Evolutionary conservation across 331 rosid species (phyloP).

Genomic region (Stylosanthes scabra): DNA sequence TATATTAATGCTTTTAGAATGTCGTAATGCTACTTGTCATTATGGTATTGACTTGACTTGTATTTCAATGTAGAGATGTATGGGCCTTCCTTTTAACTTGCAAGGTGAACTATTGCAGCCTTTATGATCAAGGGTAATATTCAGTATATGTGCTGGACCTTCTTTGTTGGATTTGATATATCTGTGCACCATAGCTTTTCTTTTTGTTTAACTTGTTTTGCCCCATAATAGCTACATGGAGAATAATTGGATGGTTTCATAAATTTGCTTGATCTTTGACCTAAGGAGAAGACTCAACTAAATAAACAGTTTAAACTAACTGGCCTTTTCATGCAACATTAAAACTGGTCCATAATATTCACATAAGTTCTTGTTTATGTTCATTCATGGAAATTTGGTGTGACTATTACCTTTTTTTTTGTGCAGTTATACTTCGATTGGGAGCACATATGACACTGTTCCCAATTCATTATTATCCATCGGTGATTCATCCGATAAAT

Average conservation of each 20-base stretch:
- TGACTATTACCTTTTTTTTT: slow-evolving; percentile 38
- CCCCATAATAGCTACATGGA: slow-evolving; percentile 9
- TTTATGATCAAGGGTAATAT: slow-evolving; percentile 95
- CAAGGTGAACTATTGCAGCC: slow-evolving; percentile 92
- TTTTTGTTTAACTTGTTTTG: not conserved
- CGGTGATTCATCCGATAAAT: slow-evolving; percentile 54
- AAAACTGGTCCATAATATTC: slow-evolving; percentile 29
- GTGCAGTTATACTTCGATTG: slow-evolving; percentile 91
- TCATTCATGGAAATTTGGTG: slow-evolving; percentile 27
- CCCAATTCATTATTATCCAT: slow-evolving; percentile 77
- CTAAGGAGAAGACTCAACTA: slow-evolving; percentile 6
- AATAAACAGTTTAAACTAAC: slow-evolving; percentile 9
- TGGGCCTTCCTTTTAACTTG: slow-evolving; percentile 93
- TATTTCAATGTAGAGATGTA: slow-evolving; percentile 75
- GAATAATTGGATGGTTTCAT: slow-evolving; percentile 26
- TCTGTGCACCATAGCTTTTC: slow-evolving; percentile 14
- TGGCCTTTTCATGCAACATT: slow-evolving; percentile 8
- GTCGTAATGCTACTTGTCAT: slow-evolving; percentile 29
- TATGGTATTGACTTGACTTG: slow-evolving; percentile 40
- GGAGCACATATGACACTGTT: slow-evolving; percentile 86
- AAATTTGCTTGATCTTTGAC: slow-evolving; percentile 17
- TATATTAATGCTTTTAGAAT: slow-evolving; percentile 22
- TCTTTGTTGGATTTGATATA: slow-evolving; percentile 6
- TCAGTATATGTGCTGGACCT: slow-evolving; percentile 31
- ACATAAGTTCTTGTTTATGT: slow-evolving; percentile 23